Evolutionary conservation across 495 filamentous ascomycete species (phyloP).

Genomic region (Penicillium coffeae): DNA sequence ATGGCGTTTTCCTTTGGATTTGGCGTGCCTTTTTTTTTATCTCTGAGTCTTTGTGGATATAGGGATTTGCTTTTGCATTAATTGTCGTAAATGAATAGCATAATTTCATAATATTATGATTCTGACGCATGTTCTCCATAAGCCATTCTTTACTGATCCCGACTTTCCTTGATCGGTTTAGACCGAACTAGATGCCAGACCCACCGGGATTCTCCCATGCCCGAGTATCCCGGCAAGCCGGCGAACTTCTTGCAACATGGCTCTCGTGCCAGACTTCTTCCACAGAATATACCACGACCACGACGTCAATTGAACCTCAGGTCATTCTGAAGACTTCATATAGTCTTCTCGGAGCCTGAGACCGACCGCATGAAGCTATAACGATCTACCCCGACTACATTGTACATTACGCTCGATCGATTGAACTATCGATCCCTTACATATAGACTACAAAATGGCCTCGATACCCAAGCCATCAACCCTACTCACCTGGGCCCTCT

Average conservation of each 20-base stretch:
- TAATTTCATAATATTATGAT: background rate
- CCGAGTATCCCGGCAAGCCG: background rate
- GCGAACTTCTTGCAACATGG: constrained; percentile 2
- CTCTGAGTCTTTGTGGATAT: too few relatives aligned
- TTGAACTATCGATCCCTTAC: constrained; percentile 6
- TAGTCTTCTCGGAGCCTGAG: background rate
- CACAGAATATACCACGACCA: too few relatives aligned
- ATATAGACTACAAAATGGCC: constrained; percentile 11
- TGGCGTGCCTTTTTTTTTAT: constrained; percentile 2
- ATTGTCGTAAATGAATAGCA: constrained; percentile 1
- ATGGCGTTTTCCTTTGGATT: constrained; percentile 14
- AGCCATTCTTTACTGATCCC: constrained; percentile 1
- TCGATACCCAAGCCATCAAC: constrained; percentile 28
- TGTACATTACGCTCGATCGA: too few relatives aligned
- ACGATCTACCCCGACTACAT: too few relatives aligned
- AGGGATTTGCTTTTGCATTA: background rate
- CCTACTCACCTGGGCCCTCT: constrained; percentile 34
- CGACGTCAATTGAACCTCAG: background rate
- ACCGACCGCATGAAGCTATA: background rate
- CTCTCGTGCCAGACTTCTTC: too few relatives aligned
- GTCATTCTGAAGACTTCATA: background rate
- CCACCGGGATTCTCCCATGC: constrained; percentile 9
- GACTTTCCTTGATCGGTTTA: constrained; percentile 12
- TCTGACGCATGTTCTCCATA: background rate
- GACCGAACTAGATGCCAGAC: constrained; percentile 9